These are phyloP conservation scores for Cystofilobasidium capitatum DNA, from an alignment of 768 basidiomycete species.

Conservation along the genomic window DNA sequence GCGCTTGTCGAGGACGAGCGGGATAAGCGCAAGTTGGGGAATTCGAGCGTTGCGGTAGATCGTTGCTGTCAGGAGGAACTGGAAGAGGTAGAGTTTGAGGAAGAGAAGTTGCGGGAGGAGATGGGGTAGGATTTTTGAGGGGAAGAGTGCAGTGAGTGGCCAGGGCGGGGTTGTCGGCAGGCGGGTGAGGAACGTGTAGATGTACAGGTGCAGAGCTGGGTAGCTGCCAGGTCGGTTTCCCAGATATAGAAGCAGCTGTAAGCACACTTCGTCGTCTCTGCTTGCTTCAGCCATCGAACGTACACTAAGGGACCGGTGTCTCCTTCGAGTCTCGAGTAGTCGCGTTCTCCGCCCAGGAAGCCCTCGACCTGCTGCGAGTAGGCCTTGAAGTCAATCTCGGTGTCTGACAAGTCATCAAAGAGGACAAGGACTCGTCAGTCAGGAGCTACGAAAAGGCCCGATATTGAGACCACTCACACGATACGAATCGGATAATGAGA, in stretches of 20 bases:
- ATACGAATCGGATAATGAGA: constrained; percentile 67
- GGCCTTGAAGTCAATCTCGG: constrained; percentile 96
- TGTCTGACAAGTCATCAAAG: constrained; percentile 51
- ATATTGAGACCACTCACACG: constrained; percentile 52
- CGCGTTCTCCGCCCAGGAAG: constrained; percentile 68
- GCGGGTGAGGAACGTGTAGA: constrained; percentile 61
- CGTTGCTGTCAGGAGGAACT: constrained; percentile 54
- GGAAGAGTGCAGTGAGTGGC: constrained; percentile 58
- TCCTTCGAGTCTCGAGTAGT: constrained; percentile 72
- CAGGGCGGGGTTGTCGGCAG: constrained; percentile 46
- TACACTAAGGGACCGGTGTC: constrained; percentile 91
- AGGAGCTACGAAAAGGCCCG: neutral
- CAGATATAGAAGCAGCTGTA: neutral
- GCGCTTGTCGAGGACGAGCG: constrained; percentile 80
- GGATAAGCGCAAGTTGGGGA: constrained; percentile 34
- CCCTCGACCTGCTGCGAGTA: constrained; percentile 81
- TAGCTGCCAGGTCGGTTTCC: constrained; percentile 51
- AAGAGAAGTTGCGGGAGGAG: constrained; percentile 51
- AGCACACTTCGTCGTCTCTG: too few relatives aligned
- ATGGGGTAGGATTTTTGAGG: constrained; percentile 49
- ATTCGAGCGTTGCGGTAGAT: constrained; percentile 49
- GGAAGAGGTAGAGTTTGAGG: constrained; percentile 58
- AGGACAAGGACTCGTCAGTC: neutral
- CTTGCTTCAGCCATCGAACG: constrained; percentile 31
- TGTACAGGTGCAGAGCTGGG: constrained; percentile 82